Evolutionary conservation across 116 monocot genomes (phyloP), one percentile per base, ranked within the genome.

Genomic region (Posidonia oceanica): DNA sequence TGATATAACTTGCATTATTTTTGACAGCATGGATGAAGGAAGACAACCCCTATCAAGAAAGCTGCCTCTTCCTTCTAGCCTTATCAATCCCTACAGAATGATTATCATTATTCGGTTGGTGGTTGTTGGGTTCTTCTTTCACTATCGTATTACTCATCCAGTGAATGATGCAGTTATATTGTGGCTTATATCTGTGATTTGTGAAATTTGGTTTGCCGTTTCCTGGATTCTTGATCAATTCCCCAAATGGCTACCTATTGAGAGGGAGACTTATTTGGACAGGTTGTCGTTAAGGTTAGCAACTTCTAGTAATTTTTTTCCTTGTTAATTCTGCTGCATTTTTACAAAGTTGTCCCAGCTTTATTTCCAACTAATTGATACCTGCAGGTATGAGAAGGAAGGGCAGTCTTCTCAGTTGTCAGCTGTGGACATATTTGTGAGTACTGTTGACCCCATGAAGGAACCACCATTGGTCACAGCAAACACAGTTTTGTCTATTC

Each of bases 151-250:
- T 68, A 87, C 83, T 58, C 85, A 94, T 83, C 90, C 94, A 5
- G 90, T 84, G 72, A 68, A 70, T 64, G 85, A 90, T 79, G 94
- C 94, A 57, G 90, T 75, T 81, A 74, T 82, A 15, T 67, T 94
- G 65, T 94, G 94, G 94, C 91, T 94, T 39, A 72, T 84, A 59
- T 94, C 94, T 53, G 94, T 94, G 11, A 94, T 90, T 39, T 94
- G 94, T 71, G 94, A 94, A 72, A 87, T 90, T 29, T 90, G 90
- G 90, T 90, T 94, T 76, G 94, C 90, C 14, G 17, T 85, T 55
- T 94, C 94, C 29, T 94, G 94, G 94, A 94, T 90, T 82, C 90
- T 94, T 15, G 94, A 94, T 80, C 94, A 94, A 70, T 90, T 94
- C 58, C 94, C 94, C n/a, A 94, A 94, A 69, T 94, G 94, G 94